Base-by-base conservation (phyloP, 2,329 filamentous ascomycete genomes). In the Alternaria tenuissima region DNA sequence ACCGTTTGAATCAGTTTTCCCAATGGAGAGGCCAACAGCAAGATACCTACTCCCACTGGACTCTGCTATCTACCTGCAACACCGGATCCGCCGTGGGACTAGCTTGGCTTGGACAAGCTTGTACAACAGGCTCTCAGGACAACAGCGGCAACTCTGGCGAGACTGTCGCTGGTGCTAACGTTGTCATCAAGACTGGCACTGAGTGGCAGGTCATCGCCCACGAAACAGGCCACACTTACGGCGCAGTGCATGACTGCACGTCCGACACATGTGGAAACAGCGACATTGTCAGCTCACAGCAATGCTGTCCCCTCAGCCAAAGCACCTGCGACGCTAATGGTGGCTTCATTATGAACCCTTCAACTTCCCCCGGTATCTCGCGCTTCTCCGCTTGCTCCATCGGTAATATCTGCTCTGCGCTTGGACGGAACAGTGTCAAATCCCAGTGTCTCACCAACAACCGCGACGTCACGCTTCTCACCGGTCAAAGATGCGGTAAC, bases 181-280 rank as follows among this genome's bases (percentile, higher is more conserved):
- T 99, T 1, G 93, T 99, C 22, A 89, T 95, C 26, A 88, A 88
- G 65, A 96, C 93, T 0, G 85, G 87, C 22, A 90, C 88, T 3
- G 94, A 97, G 76, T 98, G 94, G 94, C 93, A 97, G 77, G 91
- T 98, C 59, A 92, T 98, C 79, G 94, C 94, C 30, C 94, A 98
- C 76, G 94, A 98, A 79, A 89, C 90, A 3, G 94, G 94, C 1
- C 94, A 98, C 78, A 98, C 93, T 0, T 98, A 97, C 77, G 94
- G 94, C 46, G 95, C 94, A 5, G 93, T 97, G 9, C 95, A 99
- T 79, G 95, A 99, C 79, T 99, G 95, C 79, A 91, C 88, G 3
- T 75, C 82, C 0, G 63, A 79, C n/a, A 86, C 90, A 3, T 98
- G 94, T 75, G 70, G 73, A 7, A 85, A 92, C 60, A 84, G 86